phyloP scores from a whole-genome alignment of 1,284 basidiomycete genomes.

The Leccinum insigne region DNA sequence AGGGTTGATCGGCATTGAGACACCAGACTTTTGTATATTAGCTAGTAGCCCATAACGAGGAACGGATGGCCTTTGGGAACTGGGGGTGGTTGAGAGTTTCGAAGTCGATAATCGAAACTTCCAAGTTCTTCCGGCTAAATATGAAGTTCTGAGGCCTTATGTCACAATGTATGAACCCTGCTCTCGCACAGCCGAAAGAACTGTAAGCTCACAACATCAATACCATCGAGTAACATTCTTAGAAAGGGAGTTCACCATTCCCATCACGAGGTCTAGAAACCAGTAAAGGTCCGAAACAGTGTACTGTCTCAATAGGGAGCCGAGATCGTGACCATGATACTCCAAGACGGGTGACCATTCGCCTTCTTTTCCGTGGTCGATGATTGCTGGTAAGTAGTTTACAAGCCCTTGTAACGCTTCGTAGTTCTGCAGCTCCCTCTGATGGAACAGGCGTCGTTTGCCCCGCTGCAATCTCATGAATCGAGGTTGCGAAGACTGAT shows the following conservation, averaged over 20 bases:
- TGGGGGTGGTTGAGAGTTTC: background rate
- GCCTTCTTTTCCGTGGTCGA: background rate
- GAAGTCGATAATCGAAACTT: background rate
- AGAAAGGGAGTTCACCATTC: background rate
- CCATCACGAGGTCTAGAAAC: background rate
- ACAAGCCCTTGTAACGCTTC: background rate
- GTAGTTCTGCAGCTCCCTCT: background rate
- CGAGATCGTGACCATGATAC: background rate
- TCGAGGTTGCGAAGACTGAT: background rate
- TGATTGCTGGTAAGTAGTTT: background rate
- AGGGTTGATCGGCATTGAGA: too few species aligned
- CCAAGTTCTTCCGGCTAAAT: background rate
- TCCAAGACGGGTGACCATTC: background rate
- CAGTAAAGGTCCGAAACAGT: background rate
- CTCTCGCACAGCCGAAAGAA: background rate
- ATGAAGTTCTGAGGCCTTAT: background rate
- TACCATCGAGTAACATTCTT: background rate
- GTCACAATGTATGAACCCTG: background rate
- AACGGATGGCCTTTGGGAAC: background rate
- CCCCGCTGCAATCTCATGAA: background rate
- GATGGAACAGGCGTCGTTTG: background rate
- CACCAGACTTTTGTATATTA: too few species aligned
- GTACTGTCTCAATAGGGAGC: background rate
- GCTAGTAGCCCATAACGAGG: background rate
- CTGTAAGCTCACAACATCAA: background rate